A percentile compares a stretch with the other conserved stretches of the same genome.
phyloP scores from a whole-genome alignment of 2,329 filamentous ascomycete genomes.

The Paraconiothyrium sp. region DNA sequence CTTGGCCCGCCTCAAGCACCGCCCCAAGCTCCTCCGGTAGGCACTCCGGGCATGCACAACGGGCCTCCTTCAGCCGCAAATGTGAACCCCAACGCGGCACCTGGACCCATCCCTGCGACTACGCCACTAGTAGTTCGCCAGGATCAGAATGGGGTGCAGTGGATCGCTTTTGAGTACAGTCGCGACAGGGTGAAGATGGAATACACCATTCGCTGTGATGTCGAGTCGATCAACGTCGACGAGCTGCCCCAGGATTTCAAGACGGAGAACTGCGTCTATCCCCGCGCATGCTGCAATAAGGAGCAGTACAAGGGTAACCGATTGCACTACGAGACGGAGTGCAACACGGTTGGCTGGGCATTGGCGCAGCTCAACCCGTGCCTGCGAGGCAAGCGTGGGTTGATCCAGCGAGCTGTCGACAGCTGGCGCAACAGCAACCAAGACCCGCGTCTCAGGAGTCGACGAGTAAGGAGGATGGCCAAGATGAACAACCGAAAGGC shows the following conservation, averaged over 20 bases:
- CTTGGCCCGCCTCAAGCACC: conserved; percentile 52
- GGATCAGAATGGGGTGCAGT: conserved; percentile 95
- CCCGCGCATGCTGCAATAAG: conserved; percentile 91
- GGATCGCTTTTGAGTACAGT: conserved; percentile 99
- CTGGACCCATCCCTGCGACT: conserved; percentile 94
- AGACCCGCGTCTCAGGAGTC: conserved; percentile 87
- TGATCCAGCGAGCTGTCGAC: conserved; percentile 97
- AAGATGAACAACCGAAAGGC: conserved; percentile 92
- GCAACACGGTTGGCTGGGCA: conserved; percentile 99
- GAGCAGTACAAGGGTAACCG: conserved; percentile 97
- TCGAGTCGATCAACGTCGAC: conserved; percentile 94
- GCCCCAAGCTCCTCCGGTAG: conserved; percentile 52
- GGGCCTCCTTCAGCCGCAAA: conserved; percentile 55
- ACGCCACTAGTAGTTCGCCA: conserved; percentile 93
- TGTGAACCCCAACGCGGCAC: conserved; percentile 88
- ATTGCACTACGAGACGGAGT: conserved; percentile 96
- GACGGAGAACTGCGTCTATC: conserved; percentile 97
- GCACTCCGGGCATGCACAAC: conserved; percentile 53
- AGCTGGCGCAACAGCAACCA: conserved; percentile 99
- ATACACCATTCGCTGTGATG: conserved; percentile 97
- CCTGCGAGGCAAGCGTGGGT: conserved; percentile 88
- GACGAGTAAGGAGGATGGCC: conserved; percentile 91
- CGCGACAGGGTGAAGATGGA: conserved; percentile 98
- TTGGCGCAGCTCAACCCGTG: conserved; percentile 91
- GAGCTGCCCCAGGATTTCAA: conserved; percentile 89